Conservation (phyloP, 305 asterid species). For the Fraxinus paxiana region DNA sequence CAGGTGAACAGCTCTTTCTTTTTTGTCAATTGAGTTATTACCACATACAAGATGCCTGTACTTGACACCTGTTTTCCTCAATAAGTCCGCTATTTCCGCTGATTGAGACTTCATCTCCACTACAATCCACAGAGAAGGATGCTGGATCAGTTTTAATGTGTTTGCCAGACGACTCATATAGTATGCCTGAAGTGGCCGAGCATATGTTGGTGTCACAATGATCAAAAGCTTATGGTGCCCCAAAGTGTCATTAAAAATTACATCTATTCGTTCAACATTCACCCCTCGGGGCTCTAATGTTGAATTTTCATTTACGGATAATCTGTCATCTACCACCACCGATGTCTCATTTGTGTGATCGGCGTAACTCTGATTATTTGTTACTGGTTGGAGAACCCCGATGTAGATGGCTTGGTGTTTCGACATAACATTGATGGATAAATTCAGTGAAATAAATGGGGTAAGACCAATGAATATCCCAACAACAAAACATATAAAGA, state of each 20-base stretch:
- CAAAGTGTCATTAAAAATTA: constrained; percentile 4
- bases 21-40: constrained; percentile 37
- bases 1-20: constrained; percentile 36
- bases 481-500: constrained; percentile 49
- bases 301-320: constrained; percentile 25
- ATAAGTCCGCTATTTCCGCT: constrained; percentile 48
- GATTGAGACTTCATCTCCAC: constrained; percentile 73
- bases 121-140: constrained; percentile 72
- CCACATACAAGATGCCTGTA: constrained; percentile 66
- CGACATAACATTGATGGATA: constrained; percentile 35
- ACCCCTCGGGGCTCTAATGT: constrained; percentile 23
- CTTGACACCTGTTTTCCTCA: constrained; percentile 67
- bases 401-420: constrained; percentile 40
- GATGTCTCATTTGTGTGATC: constrained; percentile 29
- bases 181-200: constrained; percentile 49
- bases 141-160: constrained; percentile 46
- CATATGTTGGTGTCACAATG: constrained; percentile 55
- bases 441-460: constrained; percentile 43
- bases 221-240: constrained; percentile 53
- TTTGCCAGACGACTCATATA: constrained; percentile 56
- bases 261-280: constrained; percentile 24
- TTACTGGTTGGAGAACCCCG: constrained; percentile 34
- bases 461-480: constrained; percentile 60
- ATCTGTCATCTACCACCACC: constrained; percentile 20
- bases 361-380: constrained; percentile 17